These are phyloP conservation scores for Penicillium sp. DNA, from an alignment of 2,329 filamentous ascomycete species.

Conservation along the genomic window DNA sequence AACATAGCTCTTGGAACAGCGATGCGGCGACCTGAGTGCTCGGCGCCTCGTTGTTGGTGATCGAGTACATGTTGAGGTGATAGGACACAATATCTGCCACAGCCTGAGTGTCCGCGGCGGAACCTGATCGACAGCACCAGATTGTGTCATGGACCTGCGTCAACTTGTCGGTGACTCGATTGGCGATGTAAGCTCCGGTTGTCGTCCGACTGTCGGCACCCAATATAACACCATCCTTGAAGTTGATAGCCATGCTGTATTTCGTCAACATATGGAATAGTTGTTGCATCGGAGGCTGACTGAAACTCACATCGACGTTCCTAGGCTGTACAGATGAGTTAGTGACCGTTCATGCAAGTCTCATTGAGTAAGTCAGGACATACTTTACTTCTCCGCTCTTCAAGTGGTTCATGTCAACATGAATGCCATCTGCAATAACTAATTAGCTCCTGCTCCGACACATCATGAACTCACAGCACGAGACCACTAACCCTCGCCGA, in stretches of 20 bases:
- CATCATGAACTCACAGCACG: too few relatives aligned
- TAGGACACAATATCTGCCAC: constrained; percentile 97
- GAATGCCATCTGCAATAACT: constrained; percentile 74
- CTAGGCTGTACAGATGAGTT: constrained; percentile 72
- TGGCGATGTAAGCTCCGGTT: constrained; percentile 95
- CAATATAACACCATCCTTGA: constrained; percentile 95
- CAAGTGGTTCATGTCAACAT: constrained; percentile 95
- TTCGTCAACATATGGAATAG: too few relatives aligned
- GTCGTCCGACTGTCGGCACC: constrained; percentile 95
- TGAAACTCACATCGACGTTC: constrained; percentile 90
- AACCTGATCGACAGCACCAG: constrained; percentile 98
- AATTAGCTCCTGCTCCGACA: constrained; percentile 20
- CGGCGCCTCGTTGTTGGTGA: constrained; percentile 77
- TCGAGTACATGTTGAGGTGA: constrained; percentile 83
- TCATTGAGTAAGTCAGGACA: too few relatives aligned
- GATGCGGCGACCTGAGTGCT: constrained; percentile 92
- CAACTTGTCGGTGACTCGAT: constrained; percentile 97
- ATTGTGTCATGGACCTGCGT: constrained; percentile 98
- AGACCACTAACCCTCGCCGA: constrained; percentile 43
- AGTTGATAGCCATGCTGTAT: constrained; percentile 96
- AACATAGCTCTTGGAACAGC: constrained; percentile 96
- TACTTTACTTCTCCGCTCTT: constrained; percentile 99
- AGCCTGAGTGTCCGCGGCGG: constrained; percentile 92
- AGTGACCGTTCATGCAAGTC: too few relatives aligned
- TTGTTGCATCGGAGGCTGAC: too few relatives aligned